These are phyloP conservation scores for Pleomassaria siparia DNA, from an alignment of 2,329 filamentous ascomycete genomes.

Conservation along the genomic window DNA sequence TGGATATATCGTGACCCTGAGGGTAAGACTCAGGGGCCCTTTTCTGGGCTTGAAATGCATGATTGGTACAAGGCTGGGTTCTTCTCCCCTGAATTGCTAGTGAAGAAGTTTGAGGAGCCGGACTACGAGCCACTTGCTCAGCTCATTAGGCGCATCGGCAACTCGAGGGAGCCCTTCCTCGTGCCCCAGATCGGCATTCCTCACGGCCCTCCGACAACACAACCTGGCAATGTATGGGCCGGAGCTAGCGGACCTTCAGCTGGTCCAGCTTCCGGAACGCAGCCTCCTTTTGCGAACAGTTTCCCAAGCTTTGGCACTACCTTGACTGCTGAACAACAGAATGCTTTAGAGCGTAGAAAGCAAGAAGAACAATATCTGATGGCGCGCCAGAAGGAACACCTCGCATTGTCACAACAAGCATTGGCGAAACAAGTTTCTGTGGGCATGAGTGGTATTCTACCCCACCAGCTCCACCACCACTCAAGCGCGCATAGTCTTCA, in stretches of 20 bases:
- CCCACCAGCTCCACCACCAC: slow-evolving; percentile 80
- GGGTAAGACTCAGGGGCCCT: slow-evolving; percentile 88
- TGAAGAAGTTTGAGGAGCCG: slow-evolving; percentile 89
- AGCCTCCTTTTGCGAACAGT: slow-evolving; percentile 85
- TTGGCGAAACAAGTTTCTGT: slow-evolving; percentile 69
- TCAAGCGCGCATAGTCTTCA: slow-evolving; percentile 94
- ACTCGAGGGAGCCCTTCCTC: slow-evolving; percentile 94
- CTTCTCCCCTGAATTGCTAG: slow-evolving; percentile 90
- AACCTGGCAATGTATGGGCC: slow-evolving; percentile 49
- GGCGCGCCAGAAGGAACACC: slow-evolving; percentile 91
- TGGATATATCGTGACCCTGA: slow-evolving; percentile 98
- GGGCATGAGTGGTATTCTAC: slow-evolving; percentile 54
- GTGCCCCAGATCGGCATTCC: slow-evolving; percentile 96
- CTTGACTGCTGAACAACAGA: slow-evolving; percentile 95
- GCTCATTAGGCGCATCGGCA: slow-evolving; percentile 91
- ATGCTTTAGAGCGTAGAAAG: slow-evolving; percentile 92
- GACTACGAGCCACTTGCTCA: slow-evolving; percentile 96
- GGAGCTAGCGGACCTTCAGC: slow-evolving; percentile 36
- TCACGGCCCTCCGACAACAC: slow-evolving; percentile 71
- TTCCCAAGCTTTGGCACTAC: slow-evolving; percentile 98
- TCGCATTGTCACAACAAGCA: slow-evolving; percentile 81
- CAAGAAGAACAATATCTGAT: slow-evolving; percentile 98
- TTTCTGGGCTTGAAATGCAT: slow-evolving; percentile 97
- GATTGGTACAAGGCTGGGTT: slow-evolving; percentile 99
- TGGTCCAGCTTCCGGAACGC: slow-evolving; percentile 48